Percentiles rank a stretch among this genome's conserved stretches.
Conservation (phyloP, 1,139 yeast species). For the Geotrichum phurueaensis region DNA sequence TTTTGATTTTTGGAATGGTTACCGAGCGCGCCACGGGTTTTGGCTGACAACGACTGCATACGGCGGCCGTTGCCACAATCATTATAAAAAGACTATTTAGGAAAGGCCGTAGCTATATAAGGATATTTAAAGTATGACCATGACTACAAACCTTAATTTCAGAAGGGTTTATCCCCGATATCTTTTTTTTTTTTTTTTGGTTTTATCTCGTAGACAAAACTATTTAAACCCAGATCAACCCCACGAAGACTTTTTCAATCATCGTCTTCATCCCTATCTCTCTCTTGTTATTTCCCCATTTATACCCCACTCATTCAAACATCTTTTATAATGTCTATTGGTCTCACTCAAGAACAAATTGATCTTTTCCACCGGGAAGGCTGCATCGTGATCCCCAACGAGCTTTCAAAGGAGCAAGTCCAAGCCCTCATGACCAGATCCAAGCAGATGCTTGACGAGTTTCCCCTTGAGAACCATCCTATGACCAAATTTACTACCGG, state of each 20-base stretch:
- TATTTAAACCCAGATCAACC: neutral
- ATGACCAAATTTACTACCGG: slow-evolving; percentile 65
- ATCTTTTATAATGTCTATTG: slow-evolving; percentile 19
- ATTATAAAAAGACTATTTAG: neutral
- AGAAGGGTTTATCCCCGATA: neutral
- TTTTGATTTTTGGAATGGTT: too few species aligned
- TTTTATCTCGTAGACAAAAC: neutral
- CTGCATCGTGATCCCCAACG: slow-evolving; percentile 54
- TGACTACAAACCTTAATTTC: neutral
- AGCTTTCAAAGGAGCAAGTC: slow-evolving; percentile 43
- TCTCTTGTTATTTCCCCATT: neutral
- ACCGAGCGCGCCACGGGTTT: neutral
- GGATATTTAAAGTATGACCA: neutral
- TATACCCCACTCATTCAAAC: neutral
- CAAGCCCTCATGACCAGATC: slow-evolving; percentile 42
- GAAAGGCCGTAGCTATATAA: slow-evolving; percentile 6
- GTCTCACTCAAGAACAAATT: slow-evolving; percentile 32
- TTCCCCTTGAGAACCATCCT: slow-evolving; percentile 59
- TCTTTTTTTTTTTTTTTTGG: neutral
- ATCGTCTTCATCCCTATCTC: neutral
- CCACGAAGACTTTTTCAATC: neutral
- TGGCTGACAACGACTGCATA: neutral
- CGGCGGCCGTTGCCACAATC: neutral
- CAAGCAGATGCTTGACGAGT: slow-evolving; percentile 41
- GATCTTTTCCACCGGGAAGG: slow-evolving; percentile 50